A percentile compares a stretch with the other conserved stretches of the same genome.
These are phyloP conservation scores for Kodamaea sp. DNA, from an alignment of 1,139 yeast genomes.

Conservation along the genomic window DNA sequence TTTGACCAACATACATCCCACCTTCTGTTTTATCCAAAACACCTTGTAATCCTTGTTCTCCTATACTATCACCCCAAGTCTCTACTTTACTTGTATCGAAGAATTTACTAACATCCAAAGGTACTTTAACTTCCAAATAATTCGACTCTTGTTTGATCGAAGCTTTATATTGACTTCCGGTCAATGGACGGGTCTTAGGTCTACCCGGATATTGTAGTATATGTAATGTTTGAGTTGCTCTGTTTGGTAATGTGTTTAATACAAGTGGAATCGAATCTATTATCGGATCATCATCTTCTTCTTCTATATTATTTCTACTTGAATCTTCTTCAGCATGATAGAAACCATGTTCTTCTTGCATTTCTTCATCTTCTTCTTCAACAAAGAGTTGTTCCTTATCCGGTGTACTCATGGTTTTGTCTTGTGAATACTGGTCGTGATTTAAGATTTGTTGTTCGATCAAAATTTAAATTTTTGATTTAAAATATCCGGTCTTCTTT, in stretches of 20 bases:
- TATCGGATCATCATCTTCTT: conserved; percentile 66
- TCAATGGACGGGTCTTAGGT: conserved; percentile 46
- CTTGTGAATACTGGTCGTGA: conserved; percentile 27
- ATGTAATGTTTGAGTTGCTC: conserved; percentile 29
- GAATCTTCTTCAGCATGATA: conserved; percentile 1
- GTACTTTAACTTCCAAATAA: conserved; percentile 65
- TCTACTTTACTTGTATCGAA: conserved; percentile 63
- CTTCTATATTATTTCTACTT: conserved; percentile 3
- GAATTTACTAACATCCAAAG: conserved; percentile 59
- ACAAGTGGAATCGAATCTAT: conserved; percentile 71
- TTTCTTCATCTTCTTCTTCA: conserved; percentile 3
- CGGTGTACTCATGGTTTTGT: background rate
- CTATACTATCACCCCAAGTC: conserved; percentile 58
- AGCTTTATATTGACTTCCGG: conserved; percentile 42
- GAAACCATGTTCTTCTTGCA: conserved; percentile 1
- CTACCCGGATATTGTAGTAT: conserved; percentile 72
- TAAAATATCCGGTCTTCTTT: background rate
- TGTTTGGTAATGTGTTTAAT: conserved; percentile 23
- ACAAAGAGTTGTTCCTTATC: background rate
- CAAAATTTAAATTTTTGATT: too few species aligned
- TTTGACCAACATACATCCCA: conserved; percentile 39
- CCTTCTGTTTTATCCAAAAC: conserved; percentile 57
- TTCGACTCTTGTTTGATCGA: conserved; percentile 59
- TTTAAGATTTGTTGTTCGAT: too few species aligned
- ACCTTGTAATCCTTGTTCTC: conserved; percentile 65